These are phyloP conservation scores for Auricularia sp. DNA, from an alignment of 768 basidiomycete species.

Conservation along the genomic window DNA sequence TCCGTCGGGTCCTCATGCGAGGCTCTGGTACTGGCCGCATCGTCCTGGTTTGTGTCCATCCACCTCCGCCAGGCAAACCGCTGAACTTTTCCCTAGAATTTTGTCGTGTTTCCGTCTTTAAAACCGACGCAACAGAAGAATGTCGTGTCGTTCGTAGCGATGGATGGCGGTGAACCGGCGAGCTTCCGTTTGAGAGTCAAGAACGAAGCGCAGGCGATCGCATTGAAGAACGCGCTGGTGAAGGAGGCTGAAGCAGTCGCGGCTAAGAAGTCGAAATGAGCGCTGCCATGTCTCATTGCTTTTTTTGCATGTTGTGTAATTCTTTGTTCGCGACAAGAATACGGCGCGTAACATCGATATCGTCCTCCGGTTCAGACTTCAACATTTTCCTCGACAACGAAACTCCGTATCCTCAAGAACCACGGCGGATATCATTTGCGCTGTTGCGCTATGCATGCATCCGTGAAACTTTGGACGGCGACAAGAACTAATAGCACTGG, in stretches of 20 bases:
- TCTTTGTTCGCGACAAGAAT: no score
- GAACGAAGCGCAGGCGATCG: constrained; percentile 46
- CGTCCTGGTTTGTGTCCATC: constrained; percentile 45
- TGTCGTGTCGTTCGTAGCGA: constrained; percentile 56
- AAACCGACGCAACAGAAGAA: constrained; percentile 45
- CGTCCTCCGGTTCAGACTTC: no score
- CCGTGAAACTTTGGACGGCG: no score
- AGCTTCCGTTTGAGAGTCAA: constrained; percentile 56
- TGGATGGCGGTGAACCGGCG: constrained; percentile 42
- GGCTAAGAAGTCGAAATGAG: not conserved
- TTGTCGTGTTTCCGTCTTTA: constrained; percentile 52
- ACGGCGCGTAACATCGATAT: no score
- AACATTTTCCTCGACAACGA: no score
- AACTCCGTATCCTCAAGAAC: no score
- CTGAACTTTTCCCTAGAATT: constrained; percentile 44
- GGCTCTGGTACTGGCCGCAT: constrained; percentile 71
- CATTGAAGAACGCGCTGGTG: constrained; percentile 35
- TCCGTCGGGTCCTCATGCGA: constrained; percentile 55
- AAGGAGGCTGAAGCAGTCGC: not conserved
- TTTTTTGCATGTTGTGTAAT: no score
- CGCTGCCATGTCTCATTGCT: no score
- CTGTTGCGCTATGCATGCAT: no score
- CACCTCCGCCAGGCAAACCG: not conserved
- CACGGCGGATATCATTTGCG: no score
- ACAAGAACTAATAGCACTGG: no score